Evolutionary conservation across 352 stramenopile genomes (phyloP).

Genomic region (Salisapilia sapeloensis): DNA sequence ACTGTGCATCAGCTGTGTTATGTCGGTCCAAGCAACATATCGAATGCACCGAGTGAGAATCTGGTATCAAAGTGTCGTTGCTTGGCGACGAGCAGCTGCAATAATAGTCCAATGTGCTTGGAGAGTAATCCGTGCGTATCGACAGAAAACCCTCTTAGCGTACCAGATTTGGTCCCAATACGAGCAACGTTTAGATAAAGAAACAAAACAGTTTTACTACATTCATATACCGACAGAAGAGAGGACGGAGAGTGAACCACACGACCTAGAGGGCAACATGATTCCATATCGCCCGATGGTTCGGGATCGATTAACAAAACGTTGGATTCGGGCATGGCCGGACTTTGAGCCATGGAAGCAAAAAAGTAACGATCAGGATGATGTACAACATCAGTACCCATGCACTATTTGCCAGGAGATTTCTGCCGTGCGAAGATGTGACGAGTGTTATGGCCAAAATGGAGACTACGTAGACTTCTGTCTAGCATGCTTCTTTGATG

Average conservation of each 20-base stretch:
- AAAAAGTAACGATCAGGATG: not conserved
- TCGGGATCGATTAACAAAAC: constrained; percentile 46
- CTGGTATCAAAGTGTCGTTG: constrained; percentile 29
- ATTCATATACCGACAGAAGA: constrained; percentile 50
- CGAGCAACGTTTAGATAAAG: constrained; percentile 40
- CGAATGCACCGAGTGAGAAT: constrained; percentile 34
- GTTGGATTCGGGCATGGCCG: constrained; percentile 57
- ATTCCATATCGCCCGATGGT: constrained; percentile 51
- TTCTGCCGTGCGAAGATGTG: constrained; percentile 37
- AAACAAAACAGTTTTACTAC: constrained; percentile 35
- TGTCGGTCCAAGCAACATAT: constrained; percentile 28
- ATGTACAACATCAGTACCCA: constrained; percentile 3
- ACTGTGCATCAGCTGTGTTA: constrained; percentile 20
- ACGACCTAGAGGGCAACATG: constrained; percentile 23
- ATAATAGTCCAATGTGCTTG: constrained; percentile 41
- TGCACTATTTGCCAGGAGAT: constrained; percentile 45
- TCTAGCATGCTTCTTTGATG: constrained; percentile 54
- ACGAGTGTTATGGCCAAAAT: constrained; percentile 33
- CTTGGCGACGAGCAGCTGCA: constrained; percentile 13
- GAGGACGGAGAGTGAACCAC: constrained; percentile 36
- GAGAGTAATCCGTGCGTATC: constrained; percentile 16
- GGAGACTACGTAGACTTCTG: constrained; percentile 66
- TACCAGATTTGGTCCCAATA: constrained; percentile 52
- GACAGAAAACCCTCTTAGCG: constrained; percentile 15
- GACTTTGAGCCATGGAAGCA: constrained; percentile 10